Evolutionary conservation across 1,139 yeast genomes (phyloP), one percentile per base, ranked within the genome.

Genomic region (Blastobotrys illinoisensis): DNA sequence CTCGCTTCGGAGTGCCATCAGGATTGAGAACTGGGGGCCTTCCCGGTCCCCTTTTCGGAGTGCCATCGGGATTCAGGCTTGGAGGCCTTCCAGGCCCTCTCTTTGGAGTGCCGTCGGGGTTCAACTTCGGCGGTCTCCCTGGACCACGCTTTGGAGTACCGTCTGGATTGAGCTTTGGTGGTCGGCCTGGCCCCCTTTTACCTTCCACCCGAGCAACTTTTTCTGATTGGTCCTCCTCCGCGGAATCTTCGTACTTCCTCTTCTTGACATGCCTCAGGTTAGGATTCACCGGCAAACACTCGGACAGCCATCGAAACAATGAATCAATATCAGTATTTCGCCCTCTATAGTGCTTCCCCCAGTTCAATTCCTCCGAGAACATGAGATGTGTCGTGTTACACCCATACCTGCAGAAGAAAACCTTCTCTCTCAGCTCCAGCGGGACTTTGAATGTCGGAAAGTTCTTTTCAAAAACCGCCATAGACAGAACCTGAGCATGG

Each of bases 331-430:
- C 57, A 7, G 57, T 54, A 13, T 53, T 50, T n/a, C 55, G 43
- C 3, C 60, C 59, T n/a, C 50, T 48, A 43, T 59, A 58, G 21
- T 57, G 18, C 26, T 26, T 32, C n/a, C 49, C 40, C 62, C 62
- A 60, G 44, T 58, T 55, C 19, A 60, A 47, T 7, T 49, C 53
- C 3, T 55, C 58, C 3, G 56, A 24, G 44, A 49, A 51, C n/a
- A 46, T 19, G 16, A 53, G 48, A 14, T 49, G 36, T n/a, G 51
- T 50, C n/a, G 58, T 43, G 21, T 51, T 50, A 47, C 54, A 49
- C 0, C 56, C 55, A 26, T 56, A 47, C 18, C 60, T 49, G 49
- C 62, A 59, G 23, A 56, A 46, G 48, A 51, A 60, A 4, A 24
- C 36, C 40, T 28, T 46, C 14, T 44, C 50, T 7, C 48, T 43